These are phyloP conservation scores for Didymella arachidicola DNA, from an alignment of 2,329 filamentous ascomycete genomes.

Conservation along the genomic window DNA sequence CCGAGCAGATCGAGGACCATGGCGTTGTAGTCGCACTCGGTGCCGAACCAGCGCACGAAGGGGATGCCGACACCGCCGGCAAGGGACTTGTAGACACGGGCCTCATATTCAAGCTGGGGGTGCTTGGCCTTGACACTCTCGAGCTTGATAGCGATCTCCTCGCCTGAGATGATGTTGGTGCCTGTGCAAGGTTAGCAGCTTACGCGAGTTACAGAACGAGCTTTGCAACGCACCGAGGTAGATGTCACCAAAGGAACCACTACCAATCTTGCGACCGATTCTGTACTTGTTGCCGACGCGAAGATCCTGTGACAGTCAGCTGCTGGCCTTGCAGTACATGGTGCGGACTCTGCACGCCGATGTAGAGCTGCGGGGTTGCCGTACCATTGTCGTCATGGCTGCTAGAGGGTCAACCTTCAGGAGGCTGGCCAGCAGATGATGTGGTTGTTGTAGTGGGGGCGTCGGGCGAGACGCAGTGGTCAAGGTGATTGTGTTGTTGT, in stretches of 20 bases:
- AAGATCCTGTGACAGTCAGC: slow-evolving; percentile 74
- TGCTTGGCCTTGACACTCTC: slow-evolving; percentile 99
- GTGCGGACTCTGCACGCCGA: slow-evolving; percentile 21
- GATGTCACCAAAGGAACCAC: slow-evolving; percentile 96
- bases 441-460: slow-evolving; percentile 29
- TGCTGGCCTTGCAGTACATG: slow-evolving; percentile 23
- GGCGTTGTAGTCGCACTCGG: slow-evolving; percentile 99
- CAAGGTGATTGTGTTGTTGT: slow-evolving; percentile 28
- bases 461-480: slow-evolving; percentile 31
- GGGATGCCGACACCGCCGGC: slow-evolving; percentile 97
- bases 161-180: slow-evolving; percentile 99
- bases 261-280: slow-evolving; percentile 98
- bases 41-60: slow-evolving; percentile 99
- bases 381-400: slow-evolving; percentile 71
- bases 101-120: slow-evolving; percentile 98
- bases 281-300: slow-evolving; percentile 99
- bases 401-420: slow-evolving; percentile 41
- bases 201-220: slow-evolving; percentile 3
- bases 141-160: slow-evolving; percentile 99
- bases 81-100: slow-evolving; percentile 86
- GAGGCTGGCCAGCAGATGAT: slow-evolving; percentile 43
- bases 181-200: slow-evolving; percentile 60
- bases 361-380: slow-evolving; percentile 47
- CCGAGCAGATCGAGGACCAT: slow-evolving; percentile 98
- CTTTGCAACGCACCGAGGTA: slow-evolving; percentile 72